Evolutionary conservation across 1,139 yeast genomes (phyloP).

Genomic region (Lizanozyma gosingica): DNA sequence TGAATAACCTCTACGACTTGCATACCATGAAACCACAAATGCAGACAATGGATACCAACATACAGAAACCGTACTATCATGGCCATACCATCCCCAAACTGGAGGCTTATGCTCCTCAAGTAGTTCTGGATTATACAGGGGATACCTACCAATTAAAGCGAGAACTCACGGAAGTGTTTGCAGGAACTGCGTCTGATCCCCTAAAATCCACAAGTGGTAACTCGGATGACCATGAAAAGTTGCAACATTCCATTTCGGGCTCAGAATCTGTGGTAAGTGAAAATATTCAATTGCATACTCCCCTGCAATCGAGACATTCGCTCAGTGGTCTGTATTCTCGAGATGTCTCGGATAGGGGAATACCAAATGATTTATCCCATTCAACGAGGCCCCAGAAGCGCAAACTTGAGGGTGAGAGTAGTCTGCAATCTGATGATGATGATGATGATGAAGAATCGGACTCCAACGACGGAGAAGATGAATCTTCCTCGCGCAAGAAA

Average conservation of each 20-base stretch:
- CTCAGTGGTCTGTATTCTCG: constrained; percentile 1
- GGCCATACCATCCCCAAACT: background rate
- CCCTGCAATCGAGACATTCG: constrained; percentile 21
- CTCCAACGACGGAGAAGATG: constrained; percentile 10
- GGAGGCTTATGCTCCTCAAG: background rate
- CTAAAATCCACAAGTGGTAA: background rate
- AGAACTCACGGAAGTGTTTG: background rate
- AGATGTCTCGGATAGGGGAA: background rate
- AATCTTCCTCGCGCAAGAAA: constrained; percentile 11
- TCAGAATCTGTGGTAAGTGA: constrained; percentile 1
- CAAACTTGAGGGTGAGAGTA: background rate
- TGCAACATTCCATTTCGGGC: constrained; percentile 5
- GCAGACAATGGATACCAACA: constrained; percentile 1
- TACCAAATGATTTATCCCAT: constrained; percentile 4
- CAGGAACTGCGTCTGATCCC: background rate
- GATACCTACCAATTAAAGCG: background rate
- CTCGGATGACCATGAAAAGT: constrained; percentile 10
- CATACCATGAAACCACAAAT: constrained; percentile 21
- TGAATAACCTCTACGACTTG: constrained; percentile 19
- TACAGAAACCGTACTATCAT: background rate
- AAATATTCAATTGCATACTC: constrained; percentile 21
- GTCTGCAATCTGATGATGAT: constrained; percentile 1
- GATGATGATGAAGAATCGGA: constrained; percentile 1
- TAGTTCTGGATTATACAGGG: background rate
- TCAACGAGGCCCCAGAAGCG: background rate